Evolutionary conservation across 2,329 filamentous ascomycete genomes (phyloP).

Genomic region (Aureobasidium sp.): DNA sequence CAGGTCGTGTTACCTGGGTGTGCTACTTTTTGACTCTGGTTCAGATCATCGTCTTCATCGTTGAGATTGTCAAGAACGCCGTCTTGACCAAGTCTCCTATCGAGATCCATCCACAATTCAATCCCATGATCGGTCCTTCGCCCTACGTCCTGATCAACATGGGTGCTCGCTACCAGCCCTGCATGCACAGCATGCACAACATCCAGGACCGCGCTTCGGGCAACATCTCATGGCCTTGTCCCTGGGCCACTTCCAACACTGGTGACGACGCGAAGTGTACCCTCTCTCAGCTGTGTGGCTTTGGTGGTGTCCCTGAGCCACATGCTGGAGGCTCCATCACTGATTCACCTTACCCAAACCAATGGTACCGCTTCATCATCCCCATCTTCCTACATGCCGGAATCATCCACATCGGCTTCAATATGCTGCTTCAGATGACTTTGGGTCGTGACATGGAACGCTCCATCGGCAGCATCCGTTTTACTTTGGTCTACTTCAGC

Average conservation of each 20-base stretch:
- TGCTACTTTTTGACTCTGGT: constrained; percentile 70
- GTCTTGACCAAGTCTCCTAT: constrained; percentile 70
- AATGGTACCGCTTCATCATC: constrained; percentile 94
- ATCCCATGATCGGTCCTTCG: constrained; percentile 95
- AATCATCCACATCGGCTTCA: constrained; percentile 91
- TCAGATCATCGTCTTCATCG: constrained; percentile 81
- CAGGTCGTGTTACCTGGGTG: constrained; percentile 61
- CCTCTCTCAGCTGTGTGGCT: constrained; percentile 75
- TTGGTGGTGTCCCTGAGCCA: constrained; percentile 65
- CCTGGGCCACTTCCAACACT: constrained; percentile 58
- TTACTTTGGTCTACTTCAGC: constrained; percentile 80
- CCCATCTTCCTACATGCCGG: constrained; percentile 96
- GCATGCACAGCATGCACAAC: constrained; percentile 76
- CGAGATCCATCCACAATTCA: constrained; percentile 75
- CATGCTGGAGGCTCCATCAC: constrained; percentile 39
- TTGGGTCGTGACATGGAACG: constrained; percentile 89
- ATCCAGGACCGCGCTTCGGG: constrained; percentile 42
- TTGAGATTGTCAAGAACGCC: constrained; percentile 73
- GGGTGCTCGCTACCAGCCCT: constrained; percentile 85
- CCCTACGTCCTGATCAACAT: constrained; percentile 89
- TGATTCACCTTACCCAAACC: constrained; percentile 62
- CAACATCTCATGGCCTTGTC: constrained; percentile 63
- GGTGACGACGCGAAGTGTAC: constrained; percentile 53
- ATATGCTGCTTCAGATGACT: constrained; percentile 82
- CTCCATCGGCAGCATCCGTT: constrained; percentile 79